Base-by-base conservation (phyloP, 83 land plant genomes). In the Picea abies region DNA sequence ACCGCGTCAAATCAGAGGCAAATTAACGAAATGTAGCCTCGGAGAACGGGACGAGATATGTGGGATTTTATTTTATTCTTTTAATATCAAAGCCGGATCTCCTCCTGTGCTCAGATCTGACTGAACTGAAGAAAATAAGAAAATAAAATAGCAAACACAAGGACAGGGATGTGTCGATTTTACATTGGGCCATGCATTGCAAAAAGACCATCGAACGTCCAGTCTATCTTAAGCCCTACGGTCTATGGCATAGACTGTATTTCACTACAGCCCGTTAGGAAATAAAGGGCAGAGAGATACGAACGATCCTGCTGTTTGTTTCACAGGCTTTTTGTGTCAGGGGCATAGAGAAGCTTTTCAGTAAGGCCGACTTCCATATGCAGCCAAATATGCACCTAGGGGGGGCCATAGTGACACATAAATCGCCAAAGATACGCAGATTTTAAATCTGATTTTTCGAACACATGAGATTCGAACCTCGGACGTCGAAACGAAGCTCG, bases 31-130 rank as follows among this genome's bases (percentile, higher is more conserved):
- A 73, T 44, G 23, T n/a, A 47, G 26, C 29, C 23, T 73, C 12
- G 77, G 56, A 44, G 22, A 20, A 73, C 60, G 77, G 47, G 58
- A 22, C 58, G 58, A 56, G 58, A 56, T 56, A 56, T 47, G 47
- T 20, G 58, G 56, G 58, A 73, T 73, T 41, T 44, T 20, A 44
- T 49, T 22, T 73, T 35, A 37, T 26, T 22, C 22, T 47, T 73
- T 73, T n/a, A 73, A 73, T 73, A 23, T 73, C 25, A 47, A 39
- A 73, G 47, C 52, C n/a, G 22, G 77, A 73, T 73, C 77, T 44
- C 47, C 58, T 71, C 58, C 26, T 3, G 58, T 47, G 78, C 78
- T 22, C 58, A 4, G 16, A 73, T 73, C 78, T 44, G 26, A 15
- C 25, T 73, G 23, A 22, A n/a, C 52, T 73, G 12, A 11, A 9